Base-by-base conservation (phyloP, 1,284 basidiomycete species). In the Xerocomus minutiporus region DNA sequence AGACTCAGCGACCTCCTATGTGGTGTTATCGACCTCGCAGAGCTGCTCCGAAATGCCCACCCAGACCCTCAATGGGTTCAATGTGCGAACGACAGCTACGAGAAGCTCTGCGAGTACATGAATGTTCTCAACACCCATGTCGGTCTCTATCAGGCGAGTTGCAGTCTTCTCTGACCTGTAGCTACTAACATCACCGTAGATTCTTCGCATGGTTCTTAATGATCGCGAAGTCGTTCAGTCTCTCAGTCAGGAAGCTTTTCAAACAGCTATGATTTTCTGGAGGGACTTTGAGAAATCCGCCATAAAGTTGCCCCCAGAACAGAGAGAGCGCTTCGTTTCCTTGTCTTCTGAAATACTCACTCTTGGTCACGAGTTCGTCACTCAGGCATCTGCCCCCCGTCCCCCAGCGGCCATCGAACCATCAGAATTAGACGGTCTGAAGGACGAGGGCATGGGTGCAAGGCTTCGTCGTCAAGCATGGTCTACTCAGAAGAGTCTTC, bases 251-350 rank as follows among this genome's bases (percentile, higher is more conserved):
- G 87, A 90, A 62, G 87, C 85, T 11, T 74, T 81, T 49, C 86
- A 90, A 64, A 93, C 97, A 2, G 94, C 96, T 17, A 76, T 91
- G 23, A 94, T 96, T 57, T 98, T 98, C 71, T 86, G 93, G 79
- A 82, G 89, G 47, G 97, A 99, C 75, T 99, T 99, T 73, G 93
- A 97, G 68, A 96, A 95, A 70, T 97, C 93, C 7, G 96, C 93
- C 1, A 97, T 99, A 59, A 83, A 96, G 67, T 79, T 98, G 5
- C 88, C 93, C 8, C 82, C 87, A 0, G 75, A 77, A 2, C 78
- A 91, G 60, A 82, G 96, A 26, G 77, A 83, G 39, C 83, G 82
- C 48, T 97, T 98, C 60, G 94, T 99, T 12, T 80, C 86, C 4
- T 77, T 98, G 11, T 95, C 92, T n/a, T 92, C 95, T 32, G 87